Conservation (phyloP, 306 rosid genomes). For the Lathyrus aphaca region DNA sequence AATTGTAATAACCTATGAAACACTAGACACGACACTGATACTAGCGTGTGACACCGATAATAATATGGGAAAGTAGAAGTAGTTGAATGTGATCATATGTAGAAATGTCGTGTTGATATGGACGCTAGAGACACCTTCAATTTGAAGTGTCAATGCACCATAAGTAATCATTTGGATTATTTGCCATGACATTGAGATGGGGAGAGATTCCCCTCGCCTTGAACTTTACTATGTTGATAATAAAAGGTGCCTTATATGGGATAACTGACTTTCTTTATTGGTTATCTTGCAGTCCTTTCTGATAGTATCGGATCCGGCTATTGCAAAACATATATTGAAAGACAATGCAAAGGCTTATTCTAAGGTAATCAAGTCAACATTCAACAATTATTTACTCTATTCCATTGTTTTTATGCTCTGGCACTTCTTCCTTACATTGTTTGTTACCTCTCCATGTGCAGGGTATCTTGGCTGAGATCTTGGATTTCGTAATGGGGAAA, state of each 20-base stretch:
- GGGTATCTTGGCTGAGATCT: constrained; percentile 98
- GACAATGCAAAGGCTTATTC: constrained; percentile 94
- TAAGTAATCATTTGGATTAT: background rate
- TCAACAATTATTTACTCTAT: background rate
- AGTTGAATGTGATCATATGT: background rate
- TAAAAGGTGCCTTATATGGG: constrained; percentile 2
- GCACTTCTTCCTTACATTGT: constrained; percentile 11
- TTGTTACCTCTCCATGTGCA: constrained; percentile 46
- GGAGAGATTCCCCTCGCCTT: constrained; percentile 8
- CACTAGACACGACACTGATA: background rate
- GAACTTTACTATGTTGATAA: background rate
- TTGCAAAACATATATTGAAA: constrained; percentile 82
- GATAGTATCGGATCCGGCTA: constrained; percentile 93
- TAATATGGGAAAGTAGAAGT: background rate
- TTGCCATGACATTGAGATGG: constrained; percentile 11
- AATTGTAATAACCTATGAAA: constrained; percentile 1
- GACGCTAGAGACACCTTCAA: background rate
- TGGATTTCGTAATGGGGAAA: constrained; percentile 95
- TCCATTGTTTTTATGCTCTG: constrained; percentile 16
- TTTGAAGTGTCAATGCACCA: background rate
- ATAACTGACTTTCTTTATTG: constrained; percentile 34
- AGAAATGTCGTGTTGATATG: background rate
- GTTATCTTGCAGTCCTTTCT: constrained; percentile 78
- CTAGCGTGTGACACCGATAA: background rate
- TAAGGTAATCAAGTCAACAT: constrained; percentile 57